phyloP scores from a whole-genome alignment of 305 asterid genomes.

The Nicotiana rustica region DNA sequence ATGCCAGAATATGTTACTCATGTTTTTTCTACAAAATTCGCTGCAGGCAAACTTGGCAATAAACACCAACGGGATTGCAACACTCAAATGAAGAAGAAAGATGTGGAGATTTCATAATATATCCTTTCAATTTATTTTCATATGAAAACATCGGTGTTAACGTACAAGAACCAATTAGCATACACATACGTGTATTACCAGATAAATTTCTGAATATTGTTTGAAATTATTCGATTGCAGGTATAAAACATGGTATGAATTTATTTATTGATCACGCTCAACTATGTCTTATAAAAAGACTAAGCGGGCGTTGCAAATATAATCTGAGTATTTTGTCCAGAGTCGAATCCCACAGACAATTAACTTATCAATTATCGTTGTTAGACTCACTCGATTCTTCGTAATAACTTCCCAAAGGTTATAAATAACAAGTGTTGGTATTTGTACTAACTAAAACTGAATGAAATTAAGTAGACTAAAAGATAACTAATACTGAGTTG shows the following conservation, averaged over 20 bases:
- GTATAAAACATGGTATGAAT: neutral
- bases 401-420: no score
- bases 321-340: no score
- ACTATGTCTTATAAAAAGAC: no score
- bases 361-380: no score
- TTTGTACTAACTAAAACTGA: no score
- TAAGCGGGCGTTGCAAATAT: no score
- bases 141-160: slow-evolving; percentile 16
- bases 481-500: no score
- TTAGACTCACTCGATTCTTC: no score
- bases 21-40: slow-evolving; percentile 20
- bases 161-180: neutral
- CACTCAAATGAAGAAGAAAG: slow-evolving; percentile 32
- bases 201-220: neutral
- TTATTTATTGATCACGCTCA: neutral
- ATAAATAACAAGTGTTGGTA: no score
- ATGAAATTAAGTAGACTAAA: no score
- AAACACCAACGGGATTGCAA: slow-evolving; percentile 60
- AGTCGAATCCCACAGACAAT: no score
- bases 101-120: slow-evolving; percentile 26
- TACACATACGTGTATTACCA: neutral
- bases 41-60: slow-evolving; percentile 65
- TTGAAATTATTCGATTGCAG: neutral
- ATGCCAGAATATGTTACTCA: neutral
- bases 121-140: neutral